Evolutionary conservation across 345 rosid species (phyloP), one percentile per base, ranked within the genome.

Genomic region (Eucalyptus sp.): DNA sequence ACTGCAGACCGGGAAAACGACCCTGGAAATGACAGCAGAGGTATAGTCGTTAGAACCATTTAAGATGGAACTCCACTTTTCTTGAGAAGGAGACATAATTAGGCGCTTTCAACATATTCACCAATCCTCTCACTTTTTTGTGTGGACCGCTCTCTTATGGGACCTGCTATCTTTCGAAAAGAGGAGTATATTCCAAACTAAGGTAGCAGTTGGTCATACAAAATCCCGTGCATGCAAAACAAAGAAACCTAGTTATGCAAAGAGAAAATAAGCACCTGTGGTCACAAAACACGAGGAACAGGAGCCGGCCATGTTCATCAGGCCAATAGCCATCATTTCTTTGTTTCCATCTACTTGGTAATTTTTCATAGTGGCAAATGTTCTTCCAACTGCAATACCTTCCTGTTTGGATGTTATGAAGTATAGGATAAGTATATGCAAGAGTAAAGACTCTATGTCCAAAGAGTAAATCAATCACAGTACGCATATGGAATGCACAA

Each of bases 331-430:
- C 94, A 98, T 93, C 99, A 97, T 98, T 94, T 98, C 99, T 93
- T 98, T 96, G 95, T 97, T 98, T 15, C 99, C 99, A 88, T 97
- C 99, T 79, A 98, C 96, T 91, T 96, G 99, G 90, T 98, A 98
- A 90, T 96, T 96, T 88, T 93, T 93, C 68, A 98, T 87, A 37
- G 97, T 84, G 76, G 99, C 99, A 94, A 97, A 97, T 37, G 99
- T 98, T 89, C 99, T 97, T 88, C 99, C 99, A 31, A 98, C 99
- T 13, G 99, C 99, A 88, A 98, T 98, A 90, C 99, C 99, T 95
- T 98, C 99, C 99, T 98, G 88, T 25, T 56, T 15, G 37, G 22
- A 87, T 43, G 48, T 11, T 18, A 76, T 41, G 48, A 41, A 20
- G 84, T 10, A 3, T 41, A 41, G 5, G 48, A 76, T 76, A 76